These are phyloP conservation scores for Rhododendron williamsianum DNA, from an alignment of 148 eudicot species.

Conservation along the genomic window DNA sequence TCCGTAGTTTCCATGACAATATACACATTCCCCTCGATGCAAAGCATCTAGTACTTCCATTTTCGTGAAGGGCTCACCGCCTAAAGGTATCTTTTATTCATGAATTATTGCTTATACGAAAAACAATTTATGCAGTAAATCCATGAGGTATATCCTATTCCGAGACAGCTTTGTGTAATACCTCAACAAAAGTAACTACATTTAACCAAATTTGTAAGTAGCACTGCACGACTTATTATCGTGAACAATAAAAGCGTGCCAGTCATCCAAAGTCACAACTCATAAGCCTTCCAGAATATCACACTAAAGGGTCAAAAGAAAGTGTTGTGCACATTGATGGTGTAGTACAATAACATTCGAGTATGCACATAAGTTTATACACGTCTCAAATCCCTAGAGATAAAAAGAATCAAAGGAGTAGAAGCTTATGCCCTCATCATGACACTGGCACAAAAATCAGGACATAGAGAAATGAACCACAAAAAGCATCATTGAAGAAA, in stretches of 20 bases:
- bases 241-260: neutral
- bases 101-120: too few relatives aligned
- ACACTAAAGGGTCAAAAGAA: neutral
- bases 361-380: neutral
- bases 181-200: neutral
- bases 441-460: neutral
- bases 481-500: neutral
- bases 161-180: neutral
- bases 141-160: neutral
- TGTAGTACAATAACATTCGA: neutral
- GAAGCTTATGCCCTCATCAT: neutral
- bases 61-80: neutral
- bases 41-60: neutral
- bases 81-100: neutral
- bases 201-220: neutral
- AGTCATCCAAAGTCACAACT: neutral
- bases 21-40: too few relatives aligned
- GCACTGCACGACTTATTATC: neutral
- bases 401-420: neutral
- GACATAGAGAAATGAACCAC: neutral
- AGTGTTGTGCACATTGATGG: neutral
- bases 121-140: neutral
- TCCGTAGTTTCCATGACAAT: too few relatives aligned
- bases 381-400: neutral
- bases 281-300: neutral